phyloP scores from a whole-genome alignment of 345 rosid genomes.

The Iberis pinnata region DNA sequence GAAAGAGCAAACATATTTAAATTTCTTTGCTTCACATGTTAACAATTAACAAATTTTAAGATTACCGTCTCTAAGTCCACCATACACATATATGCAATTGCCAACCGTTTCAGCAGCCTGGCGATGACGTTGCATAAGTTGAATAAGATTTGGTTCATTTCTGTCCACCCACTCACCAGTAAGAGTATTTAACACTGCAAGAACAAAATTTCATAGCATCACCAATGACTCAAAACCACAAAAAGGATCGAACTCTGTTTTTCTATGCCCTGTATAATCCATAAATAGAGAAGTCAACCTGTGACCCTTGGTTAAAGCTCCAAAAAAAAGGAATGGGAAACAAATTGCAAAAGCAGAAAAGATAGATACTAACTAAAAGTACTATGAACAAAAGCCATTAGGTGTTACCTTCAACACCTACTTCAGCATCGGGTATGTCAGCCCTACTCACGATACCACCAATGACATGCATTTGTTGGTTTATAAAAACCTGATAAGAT shows the following conservation, averaged over 20 bases:
- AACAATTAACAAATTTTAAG: not conserved
- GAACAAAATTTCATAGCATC: not conserved
- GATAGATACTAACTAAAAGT: not conserved
- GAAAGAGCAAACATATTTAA: no score
- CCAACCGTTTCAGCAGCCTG: conserved; percentile 85
- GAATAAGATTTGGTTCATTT: conserved; percentile 48
- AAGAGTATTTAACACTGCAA: conserved; percentile 67
- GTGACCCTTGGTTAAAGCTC: not conserved
- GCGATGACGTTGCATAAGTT: conserved; percentile 62
- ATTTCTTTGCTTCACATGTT: not conserved
- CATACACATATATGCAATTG: conserved; percentile 50
- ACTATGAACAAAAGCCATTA: conserved; percentile 6
- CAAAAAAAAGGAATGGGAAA: not conserved
- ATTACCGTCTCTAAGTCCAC: conserved; percentile 74
- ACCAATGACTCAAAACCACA: not conserved
- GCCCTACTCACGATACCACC: conserved; percentile 62
- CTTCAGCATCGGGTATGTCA: conserved; percentile 52
- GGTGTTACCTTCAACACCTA: conserved; percentile 58
- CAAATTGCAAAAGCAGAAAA: conserved; percentile 10
- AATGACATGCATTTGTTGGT: conserved; percentile 65
- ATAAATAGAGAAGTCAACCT: conserved; percentile 4
- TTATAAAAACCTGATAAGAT: conserved; percentile 59
- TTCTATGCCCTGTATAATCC: not conserved
- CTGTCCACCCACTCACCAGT: conserved; percentile 71
- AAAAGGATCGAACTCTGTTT: not conserved